These are phyloP conservation scores for Friedmanniomyces endolithicus DNA, from an alignment of 495 filamentous ascomycete genomes.

Conservation along the genomic window DNA sequence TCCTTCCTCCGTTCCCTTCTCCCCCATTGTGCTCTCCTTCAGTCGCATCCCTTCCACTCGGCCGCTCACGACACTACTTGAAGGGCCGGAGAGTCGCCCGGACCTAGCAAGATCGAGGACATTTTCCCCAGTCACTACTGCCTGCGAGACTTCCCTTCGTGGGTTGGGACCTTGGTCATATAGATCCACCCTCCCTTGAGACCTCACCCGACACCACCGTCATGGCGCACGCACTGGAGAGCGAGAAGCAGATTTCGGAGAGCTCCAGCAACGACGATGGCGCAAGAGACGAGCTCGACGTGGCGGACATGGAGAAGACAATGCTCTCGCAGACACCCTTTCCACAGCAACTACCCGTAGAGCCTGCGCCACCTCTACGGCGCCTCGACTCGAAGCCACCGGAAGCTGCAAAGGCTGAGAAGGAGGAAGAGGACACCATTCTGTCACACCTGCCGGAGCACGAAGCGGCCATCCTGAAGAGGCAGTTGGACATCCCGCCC, in stretches of 20 bases:
- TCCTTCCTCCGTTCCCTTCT: not conserved
- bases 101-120: no score
- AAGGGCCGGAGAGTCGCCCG: no score
- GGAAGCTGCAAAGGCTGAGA: slow-evolving; percentile 19
- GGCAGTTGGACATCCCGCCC: slow-evolving; percentile 56
- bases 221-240: slow-evolving; percentile 16
- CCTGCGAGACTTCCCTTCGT: not conserved
- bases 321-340: slow-evolving; percentile 19
- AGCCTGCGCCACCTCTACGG: slow-evolving; percentile 17
- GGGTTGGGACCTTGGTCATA: not conserved
- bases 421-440: slow-evolving; percentile 32
- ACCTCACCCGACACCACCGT: not conserved
- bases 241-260: slow-evolving; percentile 17
- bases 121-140: no score
- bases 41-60: not conserved
- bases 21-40: not conserved
- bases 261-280: slow-evolving; percentile 21
- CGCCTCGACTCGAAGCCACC: slow-evolving; percentile 41
- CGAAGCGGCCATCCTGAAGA: slow-evolving; percentile 55
- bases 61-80: no score
- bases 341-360: slow-evolving; percentile 14
- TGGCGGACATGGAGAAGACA: slow-evolving; percentile 19
- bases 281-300: slow-evolving; percentile 2
- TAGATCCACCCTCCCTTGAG: not conserved
- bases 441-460: slow-evolving; percentile 45